These are phyloP conservation scores for Cladophialophora exuberans DNA, from an alignment of 2,329 filamentous ascomycete genomes.

Conservation along the genomic window DNA sequence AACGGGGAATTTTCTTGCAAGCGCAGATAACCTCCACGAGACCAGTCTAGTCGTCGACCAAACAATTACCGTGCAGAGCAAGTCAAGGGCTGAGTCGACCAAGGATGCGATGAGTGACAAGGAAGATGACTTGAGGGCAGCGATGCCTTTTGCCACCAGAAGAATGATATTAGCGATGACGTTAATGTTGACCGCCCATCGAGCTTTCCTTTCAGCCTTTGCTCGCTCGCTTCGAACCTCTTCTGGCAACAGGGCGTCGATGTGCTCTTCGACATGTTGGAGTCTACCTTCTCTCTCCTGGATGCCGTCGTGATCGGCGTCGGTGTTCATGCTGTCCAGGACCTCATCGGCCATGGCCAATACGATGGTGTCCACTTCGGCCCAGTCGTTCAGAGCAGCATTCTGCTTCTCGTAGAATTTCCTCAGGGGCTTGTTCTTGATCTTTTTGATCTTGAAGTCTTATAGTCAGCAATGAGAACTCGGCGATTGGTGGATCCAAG, in stretches of 20 bases:
- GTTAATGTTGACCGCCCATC: slow-evolving; percentile 64
- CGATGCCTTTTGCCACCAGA: slow-evolving; percentile 59
- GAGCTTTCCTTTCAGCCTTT: slow-evolving; percentile 53
- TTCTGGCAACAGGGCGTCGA: slow-evolving; percentile 60
- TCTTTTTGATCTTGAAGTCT: slow-evolving; percentile 43
- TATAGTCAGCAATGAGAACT: background rate
- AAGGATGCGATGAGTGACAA: slow-evolving; percentile 65
- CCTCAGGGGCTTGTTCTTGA: slow-evolving; percentile 57
- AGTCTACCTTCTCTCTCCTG: slow-evolving; percentile 57
- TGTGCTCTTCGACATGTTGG: slow-evolving; percentile 52
- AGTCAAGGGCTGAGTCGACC: slow-evolving; percentile 64
- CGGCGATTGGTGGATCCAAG: background rate
- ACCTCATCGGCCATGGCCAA: slow-evolving; percentile 61
- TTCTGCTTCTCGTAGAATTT: slow-evolving; percentile 61
- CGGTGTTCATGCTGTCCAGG: slow-evolving; percentile 63
- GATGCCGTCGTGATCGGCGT: slow-evolving; percentile 60
- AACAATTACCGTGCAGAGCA: slow-evolving; percentile 64
- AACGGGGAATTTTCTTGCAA: slow-evolving; percentile 62
- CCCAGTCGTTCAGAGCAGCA: slow-evolving; percentile 58
- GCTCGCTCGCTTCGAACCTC: slow-evolving; percentile 55
- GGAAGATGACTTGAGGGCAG: slow-evolving; percentile 59
- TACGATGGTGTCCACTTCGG: slow-evolving; percentile 62
- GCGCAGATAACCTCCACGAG: slow-evolving; percentile 56
- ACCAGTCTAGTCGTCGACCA: slow-evolving; percentile 64
- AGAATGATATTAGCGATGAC: slow-evolving; percentile 63